phyloP scores from a whole-genome alignment of 2,329 filamentous ascomycete genomes.

The Fusarium chaquense region DNA sequence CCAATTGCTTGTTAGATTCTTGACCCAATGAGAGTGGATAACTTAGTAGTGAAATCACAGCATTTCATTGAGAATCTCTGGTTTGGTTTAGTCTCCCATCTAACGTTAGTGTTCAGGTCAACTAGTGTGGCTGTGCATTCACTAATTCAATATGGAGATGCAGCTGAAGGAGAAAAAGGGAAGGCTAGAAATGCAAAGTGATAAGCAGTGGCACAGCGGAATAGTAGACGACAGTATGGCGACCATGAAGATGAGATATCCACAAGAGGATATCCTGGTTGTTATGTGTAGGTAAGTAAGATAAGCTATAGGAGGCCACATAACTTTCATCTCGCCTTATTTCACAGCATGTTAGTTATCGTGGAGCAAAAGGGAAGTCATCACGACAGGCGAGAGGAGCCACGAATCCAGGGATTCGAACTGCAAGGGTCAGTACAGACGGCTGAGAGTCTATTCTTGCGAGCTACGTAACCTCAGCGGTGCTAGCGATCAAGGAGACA shows the following conservation, averaged over 20 bases:
- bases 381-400: constrained; percentile 17
- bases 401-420: constrained; percentile 7
- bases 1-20: not conserved
- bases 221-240: constrained; percentile 2
- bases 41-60: not conserved
- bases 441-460: constrained; percentile 10
- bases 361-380: constrained; percentile 15
- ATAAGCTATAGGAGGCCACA: not conserved
- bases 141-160: constrained; percentile 19
- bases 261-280: constrained; percentile 9
- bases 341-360: not conserved
- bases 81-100: constrained; percentile 4
- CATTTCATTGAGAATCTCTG: not conserved
- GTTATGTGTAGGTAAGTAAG: not conserved
- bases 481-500: constrained; percentile 22
- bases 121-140: constrained; percentile 36
- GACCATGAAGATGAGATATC: constrained; percentile 20
- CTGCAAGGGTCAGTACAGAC: constrained; percentile 1
- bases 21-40: constrained; percentile 6
- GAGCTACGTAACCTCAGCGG: constrained; percentile 28
- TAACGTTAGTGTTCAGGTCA: constrained; percentile 32
- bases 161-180: constrained; percentile 31
- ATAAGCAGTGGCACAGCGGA: not conserved
- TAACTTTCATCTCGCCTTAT: constrained; percentile 22
- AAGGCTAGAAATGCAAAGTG: constrained; percentile 17